phyloP scores from a whole-genome alignment of 106 monocot genomes.

The Dendrobium officinale region DNA sequence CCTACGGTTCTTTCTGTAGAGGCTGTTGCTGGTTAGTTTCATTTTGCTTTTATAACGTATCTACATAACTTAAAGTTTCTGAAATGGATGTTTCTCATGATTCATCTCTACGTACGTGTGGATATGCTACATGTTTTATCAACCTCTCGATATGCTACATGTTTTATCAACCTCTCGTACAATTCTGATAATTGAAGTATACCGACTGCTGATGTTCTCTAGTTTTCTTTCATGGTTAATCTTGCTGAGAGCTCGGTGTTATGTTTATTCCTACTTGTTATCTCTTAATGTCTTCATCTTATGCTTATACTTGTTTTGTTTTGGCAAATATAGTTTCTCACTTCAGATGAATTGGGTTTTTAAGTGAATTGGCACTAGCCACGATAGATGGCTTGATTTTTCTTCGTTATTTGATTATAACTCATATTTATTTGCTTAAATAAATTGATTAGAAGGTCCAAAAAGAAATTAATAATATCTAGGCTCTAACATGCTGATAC shows the following conservation, averaged over 20 bases:
- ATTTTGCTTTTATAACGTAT: background rate
- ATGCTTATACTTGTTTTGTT: background rate
- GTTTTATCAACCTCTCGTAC: background rate
- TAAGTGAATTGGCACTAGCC: too few species aligned
- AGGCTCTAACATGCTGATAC: background rate
- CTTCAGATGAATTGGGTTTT: too few species aligned
- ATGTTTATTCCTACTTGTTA: background rate
- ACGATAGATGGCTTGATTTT: background rate
- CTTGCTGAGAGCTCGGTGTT: background rate
- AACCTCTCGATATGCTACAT: too few species aligned
- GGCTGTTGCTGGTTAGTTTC: slow-evolving; percentile 55
- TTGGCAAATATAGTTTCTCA: background rate
- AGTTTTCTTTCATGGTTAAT: background rate
- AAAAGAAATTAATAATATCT: background rate
- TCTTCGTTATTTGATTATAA: background rate
- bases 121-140: background rate
- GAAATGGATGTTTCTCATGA: background rate
- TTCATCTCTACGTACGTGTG: too few species aligned
- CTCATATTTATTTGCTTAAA: background rate
- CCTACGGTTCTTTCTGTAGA: slow-evolving; percentile 26
- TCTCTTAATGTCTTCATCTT: background rate
- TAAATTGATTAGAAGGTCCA: background rate
- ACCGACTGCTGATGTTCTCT: background rate
- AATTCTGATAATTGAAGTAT: background rate
- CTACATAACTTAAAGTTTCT: background rate